Evolutionary conservation across 805 yeast species (phyloP), one percentile per base, ranked within the genome.

Genomic region (Zygotorulaspora danielsina): DNA sequence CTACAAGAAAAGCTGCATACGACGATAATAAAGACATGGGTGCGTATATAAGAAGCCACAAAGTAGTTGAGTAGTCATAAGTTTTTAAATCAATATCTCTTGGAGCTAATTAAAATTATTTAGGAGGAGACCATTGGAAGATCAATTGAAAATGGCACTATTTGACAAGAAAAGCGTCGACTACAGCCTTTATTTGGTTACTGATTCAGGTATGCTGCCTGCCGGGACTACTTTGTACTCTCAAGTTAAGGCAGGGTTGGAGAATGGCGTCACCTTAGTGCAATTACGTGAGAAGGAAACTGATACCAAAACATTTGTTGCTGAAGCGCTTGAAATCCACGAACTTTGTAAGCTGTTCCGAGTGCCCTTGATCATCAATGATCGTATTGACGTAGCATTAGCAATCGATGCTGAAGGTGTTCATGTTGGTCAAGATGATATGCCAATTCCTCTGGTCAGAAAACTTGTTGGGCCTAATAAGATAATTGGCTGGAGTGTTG

Each of bases 361-460:
- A 0, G 77, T 89, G 6, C 96, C 96, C 0, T 66, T 88, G 48
- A 75, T 88, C 22, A 87, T 88, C 54, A 86, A 88, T 50, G 96
- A 88, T 54, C 66, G 96, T 36, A 73, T 86, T 2, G 97, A 88
- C 55, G 86, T 89, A 9, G 96, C 96, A 0, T 64, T 89, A 31
- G 96, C 96, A 0, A 71, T 86, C 40, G 93, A 75, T 50, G 95
- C 95, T 2, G 96, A 86, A 47, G 95, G 95, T 24, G 81, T 89
- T 6, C 97, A 88, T 65, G 85, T 88, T 15, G 97, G 97, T 0
- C 96, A 88, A 59, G 88, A 81, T 38, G 97, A 88, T 56, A 84
- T 88, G 85, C 66, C 69, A 3, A 62, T 63, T 6, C 50, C 51
- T 1, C 50, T 71, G 26, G 93, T 77, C 1, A 63, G 96, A 25